phyloP scores from a whole-genome alignment of 495 filamentous ascomycete species.

The Aspergillus mulundensis region DNA sequence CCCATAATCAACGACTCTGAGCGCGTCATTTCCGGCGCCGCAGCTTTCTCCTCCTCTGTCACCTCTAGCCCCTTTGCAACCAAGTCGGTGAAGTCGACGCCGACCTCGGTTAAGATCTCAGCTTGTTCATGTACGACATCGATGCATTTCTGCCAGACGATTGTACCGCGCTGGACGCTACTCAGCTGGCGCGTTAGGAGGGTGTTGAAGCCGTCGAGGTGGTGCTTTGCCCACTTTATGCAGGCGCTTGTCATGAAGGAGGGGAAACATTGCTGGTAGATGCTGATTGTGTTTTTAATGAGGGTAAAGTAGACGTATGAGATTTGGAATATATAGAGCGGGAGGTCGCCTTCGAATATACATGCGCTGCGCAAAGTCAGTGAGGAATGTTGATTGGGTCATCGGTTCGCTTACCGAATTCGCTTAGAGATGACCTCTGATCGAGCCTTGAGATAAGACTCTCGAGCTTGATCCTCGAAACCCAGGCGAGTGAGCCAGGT shows the following conservation, averaged over 20 bases:
- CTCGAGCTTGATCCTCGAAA: constrained; percentile 83
- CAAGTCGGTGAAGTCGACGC: constrained; percentile 82
- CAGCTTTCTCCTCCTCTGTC: constrained; percentile 25
- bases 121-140: constrained; percentile 77
- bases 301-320: constrained; percentile 94
- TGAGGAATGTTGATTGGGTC: not conserved
- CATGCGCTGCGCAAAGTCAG: constrained; percentile 62
- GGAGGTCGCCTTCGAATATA: constrained; percentile 88
- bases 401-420: constrained; percentile 58
- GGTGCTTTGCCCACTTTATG: constrained; percentile 93
- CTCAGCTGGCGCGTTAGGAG: constrained; percentile 79
- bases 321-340: constrained; percentile 90
- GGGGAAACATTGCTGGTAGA: constrained; percentile 87
- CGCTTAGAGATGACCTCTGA: constrained; percentile 71
- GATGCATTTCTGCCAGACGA: constrained; percentile 78
- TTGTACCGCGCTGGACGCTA: constrained; percentile 63
- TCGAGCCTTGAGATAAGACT: constrained; percentile 78
- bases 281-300: constrained; percentile 83
- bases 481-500: constrained; percentile 80
- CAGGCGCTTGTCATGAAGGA: constrained; percentile 81
- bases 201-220: constrained; percentile 84
- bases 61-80: constrained; percentile 43
- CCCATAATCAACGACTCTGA: constrained; percentile 26
- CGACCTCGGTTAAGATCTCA: constrained; percentile 73
- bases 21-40: constrained; percentile 22